Evolutionary conservation across 371 early-diverging fungal species (phyloP).

Genomic region (Mortierella sp.): DNA sequence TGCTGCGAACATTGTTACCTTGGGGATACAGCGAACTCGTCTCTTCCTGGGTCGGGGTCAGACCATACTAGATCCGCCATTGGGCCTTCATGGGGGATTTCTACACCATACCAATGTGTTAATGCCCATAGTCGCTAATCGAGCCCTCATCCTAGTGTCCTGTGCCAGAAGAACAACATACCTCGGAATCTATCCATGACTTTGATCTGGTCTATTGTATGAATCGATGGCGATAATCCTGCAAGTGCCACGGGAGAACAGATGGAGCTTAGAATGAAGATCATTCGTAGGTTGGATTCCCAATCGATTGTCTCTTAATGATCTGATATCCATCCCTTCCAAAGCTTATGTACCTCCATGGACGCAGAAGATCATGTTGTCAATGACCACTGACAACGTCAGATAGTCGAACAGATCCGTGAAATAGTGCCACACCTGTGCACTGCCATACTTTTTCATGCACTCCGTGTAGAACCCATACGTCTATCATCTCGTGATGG

Average conservation of each 20-base stretch:
- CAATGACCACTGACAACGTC: constrained; percentile 91
- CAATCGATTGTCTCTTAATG: too few species aligned
- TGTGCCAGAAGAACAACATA: too few species aligned
- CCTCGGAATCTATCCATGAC: constrained; percentile 91
- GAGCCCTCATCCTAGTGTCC: too few species aligned
- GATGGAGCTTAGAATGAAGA: background rate
- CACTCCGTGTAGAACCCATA: constrained; percentile 99
- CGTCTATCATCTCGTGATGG: constrained; percentile 60
- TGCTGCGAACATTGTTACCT: constrained; percentile 66
- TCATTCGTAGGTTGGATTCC: constrained; percentile 7
- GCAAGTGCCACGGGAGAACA: background rate
- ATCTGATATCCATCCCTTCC: constrained; percentile 18
- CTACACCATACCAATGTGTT: too few species aligned
- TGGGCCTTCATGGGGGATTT: constrained; percentile 98
- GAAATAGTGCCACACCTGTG: constrained; percentile 92
- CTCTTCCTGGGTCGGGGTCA: constrained; percentile 89
- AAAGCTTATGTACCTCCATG: constrained; percentile 96
- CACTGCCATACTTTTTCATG: constrained; percentile 87
- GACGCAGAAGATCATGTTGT: constrained; percentile 92
- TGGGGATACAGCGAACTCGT: constrained; percentile 88
- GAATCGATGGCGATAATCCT: constrained; percentile 92
- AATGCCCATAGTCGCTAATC: too few species aligned
- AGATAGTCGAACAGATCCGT: constrained; percentile 96
- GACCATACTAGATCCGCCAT: constrained; percentile 99
- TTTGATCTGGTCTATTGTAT: constrained; percentile 92